These are phyloP conservation scores for Neodidymelliopsis sp. DNA, from an alignment of 2,329 filamentous ascomycete species.

Conservation along the genomic window DNA sequence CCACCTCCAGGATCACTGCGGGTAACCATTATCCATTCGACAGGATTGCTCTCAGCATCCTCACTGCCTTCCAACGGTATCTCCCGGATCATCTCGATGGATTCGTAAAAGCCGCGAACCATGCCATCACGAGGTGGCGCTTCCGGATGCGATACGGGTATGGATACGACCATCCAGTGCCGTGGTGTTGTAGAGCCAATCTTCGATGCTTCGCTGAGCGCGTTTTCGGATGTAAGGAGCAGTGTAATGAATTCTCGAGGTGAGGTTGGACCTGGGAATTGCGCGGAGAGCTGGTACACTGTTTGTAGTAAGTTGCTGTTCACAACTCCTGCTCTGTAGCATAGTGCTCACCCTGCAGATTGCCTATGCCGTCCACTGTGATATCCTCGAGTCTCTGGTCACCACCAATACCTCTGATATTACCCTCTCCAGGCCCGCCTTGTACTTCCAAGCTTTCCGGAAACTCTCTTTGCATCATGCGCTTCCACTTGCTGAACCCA, in stretches of 20 bases:
- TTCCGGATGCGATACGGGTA: constrained; percentile 79
- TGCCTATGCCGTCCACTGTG: constrained; percentile 65
- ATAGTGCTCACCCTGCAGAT: constrained; percentile 64
- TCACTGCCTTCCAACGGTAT: constrained; percentile 62
- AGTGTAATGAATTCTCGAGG: constrained; percentile 88
- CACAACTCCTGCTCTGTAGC: not conserved
- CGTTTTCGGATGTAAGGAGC: constrained; percentile 70
- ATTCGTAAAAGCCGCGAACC: constrained; percentile 87
- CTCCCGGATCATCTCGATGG: constrained; percentile 88
- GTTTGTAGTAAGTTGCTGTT: constrained; percentile 18
- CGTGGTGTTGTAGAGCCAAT: constrained; percentile 58
- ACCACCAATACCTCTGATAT: constrained; percentile 84
- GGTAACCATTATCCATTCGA: constrained; percentile 95
- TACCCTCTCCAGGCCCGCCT: constrained; percentile 73
- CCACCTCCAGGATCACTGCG: constrained; percentile 87
- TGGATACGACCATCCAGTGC: constrained; percentile 87
- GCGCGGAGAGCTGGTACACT: constrained; percentile 86
- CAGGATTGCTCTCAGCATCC: constrained; percentile 65
- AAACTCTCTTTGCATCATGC: constrained; percentile 80
- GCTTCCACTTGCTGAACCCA: constrained; percentile 78
- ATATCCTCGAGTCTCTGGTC: constrained; percentile 75
- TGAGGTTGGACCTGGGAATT: constrained; percentile 88
- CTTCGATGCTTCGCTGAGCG: constrained; percentile 57
- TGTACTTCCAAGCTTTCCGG: constrained; percentile 76
- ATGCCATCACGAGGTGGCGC: constrained; percentile 74